Conservation (phyloP, 345 rosid species). For the Rhodamnia rubescens region DNA sequence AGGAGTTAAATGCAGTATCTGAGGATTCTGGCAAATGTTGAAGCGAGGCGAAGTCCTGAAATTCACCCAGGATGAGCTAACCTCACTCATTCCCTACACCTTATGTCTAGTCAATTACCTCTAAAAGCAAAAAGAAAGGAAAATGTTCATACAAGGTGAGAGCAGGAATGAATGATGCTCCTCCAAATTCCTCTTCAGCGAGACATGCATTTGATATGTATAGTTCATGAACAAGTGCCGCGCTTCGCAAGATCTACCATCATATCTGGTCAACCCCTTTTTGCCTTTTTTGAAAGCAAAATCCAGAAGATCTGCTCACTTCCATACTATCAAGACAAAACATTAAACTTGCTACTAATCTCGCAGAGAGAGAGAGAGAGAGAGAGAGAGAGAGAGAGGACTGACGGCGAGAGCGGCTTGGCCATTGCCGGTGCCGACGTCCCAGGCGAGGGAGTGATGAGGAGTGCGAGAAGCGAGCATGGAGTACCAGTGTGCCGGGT, state of each 20-base stretch:
- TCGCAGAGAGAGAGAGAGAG: background rate
- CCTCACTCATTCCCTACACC: background rate
- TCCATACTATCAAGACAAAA: background rate
- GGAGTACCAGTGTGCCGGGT: slow-evolving; percentile 45
- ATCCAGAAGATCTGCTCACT: background rate
- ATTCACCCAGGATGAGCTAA: background rate
- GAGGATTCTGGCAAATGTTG: background rate
- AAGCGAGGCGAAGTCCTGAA: background rate
- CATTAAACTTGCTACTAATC: background rate
- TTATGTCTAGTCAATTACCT: background rate
- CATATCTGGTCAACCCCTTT: background rate
- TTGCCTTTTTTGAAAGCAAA: background rate
- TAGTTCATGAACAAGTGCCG: background rate
- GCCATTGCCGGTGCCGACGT: slow-evolving; percentile 63
- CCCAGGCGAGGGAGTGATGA: slow-evolving; percentile 50
- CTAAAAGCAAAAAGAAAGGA: background rate
- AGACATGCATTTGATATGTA: background rate
- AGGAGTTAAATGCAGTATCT: background rate
- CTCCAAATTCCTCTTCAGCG: background rate
- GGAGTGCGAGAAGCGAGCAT: slow-evolving; percentile 38
- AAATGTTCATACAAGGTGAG: background rate
- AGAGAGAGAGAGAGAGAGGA: background rate
- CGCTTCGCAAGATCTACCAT: background rate
- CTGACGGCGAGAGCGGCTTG: slow-evolving; percentile 57
- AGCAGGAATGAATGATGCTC: background rate